Evolutionary conservation across 495 filamentous ascomycete genomes (phyloP).

Genomic region (Hypoxylon trugodes): DNA sequence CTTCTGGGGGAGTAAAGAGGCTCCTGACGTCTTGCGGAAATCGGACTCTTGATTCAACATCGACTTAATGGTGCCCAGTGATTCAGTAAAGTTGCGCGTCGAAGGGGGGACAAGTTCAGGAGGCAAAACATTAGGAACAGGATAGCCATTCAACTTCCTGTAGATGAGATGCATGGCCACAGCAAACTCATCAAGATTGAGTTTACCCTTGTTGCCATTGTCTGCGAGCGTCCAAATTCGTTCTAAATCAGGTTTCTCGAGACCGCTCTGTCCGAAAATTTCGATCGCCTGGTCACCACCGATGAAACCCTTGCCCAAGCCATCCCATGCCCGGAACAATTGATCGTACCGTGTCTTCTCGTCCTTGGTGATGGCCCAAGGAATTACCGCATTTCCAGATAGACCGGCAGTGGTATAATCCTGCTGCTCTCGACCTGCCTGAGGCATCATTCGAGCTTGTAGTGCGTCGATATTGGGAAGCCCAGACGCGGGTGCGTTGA

Average conservation of each 20-base stretch:
- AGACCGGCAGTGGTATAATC: slow-evolving; percentile 85
- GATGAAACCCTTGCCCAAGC: slow-evolving; percentile 91
- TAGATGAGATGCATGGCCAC: slow-evolving; percentile 99
- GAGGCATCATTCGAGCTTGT: slow-evolving; percentile 98
- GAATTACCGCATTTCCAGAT: slow-evolving; percentile 92
- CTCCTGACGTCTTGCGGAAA: slow-evolving; percentile 80
- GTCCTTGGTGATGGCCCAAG: slow-evolving; percentile 98
- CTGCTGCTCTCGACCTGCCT: slow-evolving; percentile 89
- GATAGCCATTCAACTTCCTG: slow-evolving; percentile 93
- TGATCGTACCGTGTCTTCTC: slow-evolving; percentile 98
- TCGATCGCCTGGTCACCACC: slow-evolving; percentile 94
- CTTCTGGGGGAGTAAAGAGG: slow-evolving; percentile 88
- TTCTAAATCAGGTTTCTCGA: slow-evolving; percentile 89
- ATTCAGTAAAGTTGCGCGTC: slow-evolving; percentile 90
- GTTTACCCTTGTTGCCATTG: slow-evolving; percentile 87
- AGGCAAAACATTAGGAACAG: slow-evolving; percentile 88
- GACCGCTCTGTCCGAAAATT: slow-evolving; percentile 94
- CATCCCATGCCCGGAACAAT: slow-evolving; percentile 97
- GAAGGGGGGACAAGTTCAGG: slow-evolving; percentile 95
- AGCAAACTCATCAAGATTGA: slow-evolving; percentile 98
- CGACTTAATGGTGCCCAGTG: slow-evolving; percentile 91
- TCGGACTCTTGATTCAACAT: slow-evolving; percentile 92
- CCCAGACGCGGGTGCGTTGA: slow-evolving; percentile 89
- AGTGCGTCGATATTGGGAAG: slow-evolving; percentile 93
- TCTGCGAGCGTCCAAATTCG: slow-evolving; percentile 95